These are phyloP conservation scores for Ustanciosporium gigantosporum DNA, from an alignment of 1,284 basidiomycete genomes.

Conservation along the genomic window DNA sequence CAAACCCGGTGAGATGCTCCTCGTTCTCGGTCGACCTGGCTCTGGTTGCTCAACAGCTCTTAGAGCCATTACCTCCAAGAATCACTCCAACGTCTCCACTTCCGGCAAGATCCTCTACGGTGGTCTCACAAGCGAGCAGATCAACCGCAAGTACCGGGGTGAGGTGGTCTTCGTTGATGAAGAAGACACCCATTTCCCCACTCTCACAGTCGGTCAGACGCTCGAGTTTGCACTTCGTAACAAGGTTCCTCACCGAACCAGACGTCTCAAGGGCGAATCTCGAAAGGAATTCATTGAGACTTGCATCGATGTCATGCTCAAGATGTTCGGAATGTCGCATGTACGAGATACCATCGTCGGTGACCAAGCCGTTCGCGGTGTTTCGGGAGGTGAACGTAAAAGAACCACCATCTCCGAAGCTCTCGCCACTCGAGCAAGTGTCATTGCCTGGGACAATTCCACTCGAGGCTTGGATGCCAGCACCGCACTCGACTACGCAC, in stretches of 20 bases:
- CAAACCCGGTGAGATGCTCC: conserved; percentile 51
- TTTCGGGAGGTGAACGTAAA: conserved; percentile 52
- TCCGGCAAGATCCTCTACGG: conserved; percentile 47
- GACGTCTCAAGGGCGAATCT: conserved; percentile 29
- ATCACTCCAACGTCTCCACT: conserved; percentile 23
- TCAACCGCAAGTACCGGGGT: conserved; percentile 39
- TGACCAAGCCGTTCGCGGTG: conserved; percentile 46
- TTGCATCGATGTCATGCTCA: conserved; percentile 41
- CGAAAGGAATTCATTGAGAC: conserved; percentile 43
- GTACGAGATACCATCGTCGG: conserved; percentile 53
- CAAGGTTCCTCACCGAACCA: conserved; percentile 36
- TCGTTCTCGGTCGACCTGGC: conserved; percentile 52
- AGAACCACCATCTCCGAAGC: conserved; percentile 50
- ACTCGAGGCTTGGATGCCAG: conserved; percentile 51
- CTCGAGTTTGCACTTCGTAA: conserved; percentile 44
- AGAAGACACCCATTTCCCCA: conserved; percentile 52
- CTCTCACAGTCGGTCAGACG: conserved; percentile 49
- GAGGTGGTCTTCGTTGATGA: conserved; percentile 45
- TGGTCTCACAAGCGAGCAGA: conserved; percentile 31
- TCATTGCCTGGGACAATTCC: conserved; percentile 49
- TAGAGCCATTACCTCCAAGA: conserved; percentile 42
- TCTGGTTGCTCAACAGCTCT: conserved; percentile 48
- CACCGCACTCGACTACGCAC: conserved; percentile 51
- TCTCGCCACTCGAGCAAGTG: conserved; percentile 32
- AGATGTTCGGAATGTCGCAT: conserved; percentile 56